Percentiles rank a stretch among this genome's conserved stretches.
Conservation (phyloP, 2,329 filamentous ascomycete genomes). For the Raffaelea deltoideospora region DNA sequence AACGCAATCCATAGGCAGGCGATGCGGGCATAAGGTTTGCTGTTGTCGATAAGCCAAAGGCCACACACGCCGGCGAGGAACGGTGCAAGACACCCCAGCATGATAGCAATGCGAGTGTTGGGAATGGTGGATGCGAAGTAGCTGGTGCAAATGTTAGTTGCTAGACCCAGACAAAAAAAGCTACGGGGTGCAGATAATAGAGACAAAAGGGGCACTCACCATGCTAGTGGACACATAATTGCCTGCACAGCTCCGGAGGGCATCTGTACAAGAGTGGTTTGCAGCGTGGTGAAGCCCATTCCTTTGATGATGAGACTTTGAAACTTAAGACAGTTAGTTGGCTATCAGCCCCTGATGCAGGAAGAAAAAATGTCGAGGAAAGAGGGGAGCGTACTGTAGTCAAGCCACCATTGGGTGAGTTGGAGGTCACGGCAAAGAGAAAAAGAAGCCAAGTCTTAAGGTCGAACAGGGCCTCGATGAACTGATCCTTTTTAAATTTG, state of each 20-base stretch:
- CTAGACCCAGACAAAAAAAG: too few species aligned
- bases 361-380: neutral
- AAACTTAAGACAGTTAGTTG: conserved; percentile 30
- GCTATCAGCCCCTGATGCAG: neutral
- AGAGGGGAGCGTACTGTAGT: neutral
- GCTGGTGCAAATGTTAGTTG: neutral
- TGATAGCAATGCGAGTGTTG: conserved; percentile 8
- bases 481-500: conserved; percentile 35
- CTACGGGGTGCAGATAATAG: too few species aligned
- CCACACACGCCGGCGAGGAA: conserved; percentile 8
- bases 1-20: conserved; percentile 16
- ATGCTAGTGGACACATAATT: neutral
- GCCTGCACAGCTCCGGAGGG: conserved; percentile 8
- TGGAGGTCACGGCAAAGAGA: conserved; percentile 33
- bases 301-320: conserved; percentile 43
- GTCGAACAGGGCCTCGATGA: conserved; percentile 39
- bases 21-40: conserved; percentile 9
- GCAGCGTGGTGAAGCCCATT: conserved; percentile 30
- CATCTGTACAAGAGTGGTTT: conserved; percentile 22
- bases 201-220: too few species aligned
- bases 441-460: conserved; percentile 45
- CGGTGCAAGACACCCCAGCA: conserved; percentile 7
- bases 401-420: conserved; percentile 41
- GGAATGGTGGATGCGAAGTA: neutral
- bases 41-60: conserved; percentile 7